Evolutionary conservation across 176 grass and related monocot species (phyloP).

Genomic region (Carex scoparia): DNA sequence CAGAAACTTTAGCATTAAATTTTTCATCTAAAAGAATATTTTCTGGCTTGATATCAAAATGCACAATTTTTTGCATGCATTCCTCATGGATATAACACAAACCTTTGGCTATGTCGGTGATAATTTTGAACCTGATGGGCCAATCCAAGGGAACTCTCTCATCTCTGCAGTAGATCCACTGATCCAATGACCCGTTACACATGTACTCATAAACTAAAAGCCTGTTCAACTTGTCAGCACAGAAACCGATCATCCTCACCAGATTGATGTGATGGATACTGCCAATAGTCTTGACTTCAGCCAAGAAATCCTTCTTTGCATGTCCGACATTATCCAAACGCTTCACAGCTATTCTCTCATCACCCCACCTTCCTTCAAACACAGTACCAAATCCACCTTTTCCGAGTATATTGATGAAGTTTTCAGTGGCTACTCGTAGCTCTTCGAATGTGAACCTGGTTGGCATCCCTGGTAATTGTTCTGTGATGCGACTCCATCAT

Average conservation of each 20-base stretch:
- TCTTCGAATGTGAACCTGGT: constrained; percentile 24
- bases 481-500: no score
- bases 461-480: constrained; percentile 26
- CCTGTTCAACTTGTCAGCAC: constrained; percentile 31
- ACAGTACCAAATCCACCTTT: constrained; percentile 50
- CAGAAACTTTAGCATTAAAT: constrained; percentile 44
- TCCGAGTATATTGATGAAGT: constrained; percentile 24
- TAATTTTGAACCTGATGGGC: constrained; percentile 24
- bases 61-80: constrained; percentile 44
- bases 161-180: constrained; percentile 39
- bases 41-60: constrained; percentile 55
- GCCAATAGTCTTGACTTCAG: constrained; percentile 46
- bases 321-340: constrained; percentile 28
- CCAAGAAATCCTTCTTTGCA: constrained; percentile 43
- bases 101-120: constrained; percentile 35
- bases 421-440: constrained; percentile 13
- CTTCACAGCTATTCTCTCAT: constrained; percentile 38
- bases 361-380: constrained; percentile 10
- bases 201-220: constrained; percentile 49
- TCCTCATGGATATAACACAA: constrained; percentile 56
- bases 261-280: constrained; percentile 44
- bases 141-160: constrained; percentile 28
- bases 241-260: constrained; percentile 46
- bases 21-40: constrained; percentile 58
- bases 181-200: constrained; percentile 41